Conservation (phyloP, 179 eudicot genomes). For the Sideroxylon spinosum region DNA sequence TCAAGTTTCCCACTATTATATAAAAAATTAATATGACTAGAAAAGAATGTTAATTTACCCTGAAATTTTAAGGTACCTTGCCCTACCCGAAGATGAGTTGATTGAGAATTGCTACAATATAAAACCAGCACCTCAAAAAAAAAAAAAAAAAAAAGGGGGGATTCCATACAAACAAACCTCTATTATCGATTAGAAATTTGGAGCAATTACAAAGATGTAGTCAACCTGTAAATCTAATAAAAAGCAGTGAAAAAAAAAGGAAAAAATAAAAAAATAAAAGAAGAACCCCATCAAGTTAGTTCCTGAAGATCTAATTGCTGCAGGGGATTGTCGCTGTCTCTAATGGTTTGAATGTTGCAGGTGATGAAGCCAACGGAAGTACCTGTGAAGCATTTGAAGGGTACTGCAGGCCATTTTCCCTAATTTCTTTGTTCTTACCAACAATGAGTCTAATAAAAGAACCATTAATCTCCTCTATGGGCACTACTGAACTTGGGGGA, state of each 20-base stretch:
- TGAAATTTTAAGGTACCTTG: neutral
- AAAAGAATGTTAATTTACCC: neutral
- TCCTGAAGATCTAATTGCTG: neutral
- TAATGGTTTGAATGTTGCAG: slow-evolving; percentile 15
- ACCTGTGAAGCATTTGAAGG: slow-evolving; percentile 35
- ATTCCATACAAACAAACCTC: neutral
- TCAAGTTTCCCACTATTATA: neutral
- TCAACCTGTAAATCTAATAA: neutral
- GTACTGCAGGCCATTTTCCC: slow-evolving; percentile 17
- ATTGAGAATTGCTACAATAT: neutral
- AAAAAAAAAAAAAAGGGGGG: neutral
- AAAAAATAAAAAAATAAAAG: no score
- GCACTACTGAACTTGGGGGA: neutral
- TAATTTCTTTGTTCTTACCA: slow-evolving; percentile 28
- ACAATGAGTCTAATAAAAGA: slow-evolving; percentile 27
- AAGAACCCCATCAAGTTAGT: neutral
- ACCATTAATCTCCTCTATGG: slow-evolving; percentile 27
- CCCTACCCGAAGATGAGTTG: neutral
- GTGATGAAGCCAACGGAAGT: slow-evolving; percentile 47
- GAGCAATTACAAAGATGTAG: slow-evolving; percentile 9
- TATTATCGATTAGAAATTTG: neutral
- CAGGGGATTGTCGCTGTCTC: neutral
- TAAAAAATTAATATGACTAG: neutral
- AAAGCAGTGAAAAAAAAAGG: neutral
- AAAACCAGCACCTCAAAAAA: neutral